phyloP scores from a whole-genome alignment of 2,329 filamentous ascomycete species.

The Epichloe sp. region DNA sequence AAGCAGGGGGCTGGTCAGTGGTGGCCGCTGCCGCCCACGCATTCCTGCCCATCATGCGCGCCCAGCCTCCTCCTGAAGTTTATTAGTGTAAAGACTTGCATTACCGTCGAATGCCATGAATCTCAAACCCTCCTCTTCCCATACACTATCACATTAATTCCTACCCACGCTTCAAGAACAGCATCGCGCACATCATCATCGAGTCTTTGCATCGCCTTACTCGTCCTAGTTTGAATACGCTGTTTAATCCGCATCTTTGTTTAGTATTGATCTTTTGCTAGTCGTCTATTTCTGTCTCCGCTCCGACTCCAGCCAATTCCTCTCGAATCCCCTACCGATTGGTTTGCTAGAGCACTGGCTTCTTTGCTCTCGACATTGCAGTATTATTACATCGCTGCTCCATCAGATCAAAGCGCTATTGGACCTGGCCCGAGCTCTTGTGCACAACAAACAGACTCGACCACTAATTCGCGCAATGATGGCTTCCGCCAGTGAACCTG shows the following conservation, averaged over 20 bases:
- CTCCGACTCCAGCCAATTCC: neutral
- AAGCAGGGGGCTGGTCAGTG: conserved; percentile 11
- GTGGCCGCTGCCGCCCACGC: conserved; percentile 6
- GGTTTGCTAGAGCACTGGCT: conserved; percentile 6
- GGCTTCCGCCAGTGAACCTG: conserved; percentile 10
- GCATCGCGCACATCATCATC: neutral
- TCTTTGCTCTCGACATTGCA: conserved; percentile 8
- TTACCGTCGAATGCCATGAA: conserved; percentile 10
- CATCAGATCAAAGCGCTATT: neutral
- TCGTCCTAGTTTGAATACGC: neutral
- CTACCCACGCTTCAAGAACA: conserved; percentile 1
- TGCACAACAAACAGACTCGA: neutral
- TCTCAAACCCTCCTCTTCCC: conserved; percentile 9
- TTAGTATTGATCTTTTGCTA: conserved; percentile 1
- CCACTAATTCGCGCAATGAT: conserved; percentile 12
- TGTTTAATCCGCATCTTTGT: conserved; percentile 2
- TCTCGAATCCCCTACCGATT: neutral
- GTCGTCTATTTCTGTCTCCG: neutral
- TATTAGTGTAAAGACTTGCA: conserved; percentile 1
- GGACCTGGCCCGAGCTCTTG: neutral
- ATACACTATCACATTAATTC: conserved; percentile 3
- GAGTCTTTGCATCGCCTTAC: neutral
- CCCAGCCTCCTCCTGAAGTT: conserved; percentile 11
- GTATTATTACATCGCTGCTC: neutral
- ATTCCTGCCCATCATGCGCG: conserved; percentile 5